Percentiles rank a stretch among this genome's conserved stretches.
These are phyloP conservation scores for Cryptococcus sp. DNA, from an alignment of 1,284 basidiomycete genomes.

Conservation along the genomic window DNA sequence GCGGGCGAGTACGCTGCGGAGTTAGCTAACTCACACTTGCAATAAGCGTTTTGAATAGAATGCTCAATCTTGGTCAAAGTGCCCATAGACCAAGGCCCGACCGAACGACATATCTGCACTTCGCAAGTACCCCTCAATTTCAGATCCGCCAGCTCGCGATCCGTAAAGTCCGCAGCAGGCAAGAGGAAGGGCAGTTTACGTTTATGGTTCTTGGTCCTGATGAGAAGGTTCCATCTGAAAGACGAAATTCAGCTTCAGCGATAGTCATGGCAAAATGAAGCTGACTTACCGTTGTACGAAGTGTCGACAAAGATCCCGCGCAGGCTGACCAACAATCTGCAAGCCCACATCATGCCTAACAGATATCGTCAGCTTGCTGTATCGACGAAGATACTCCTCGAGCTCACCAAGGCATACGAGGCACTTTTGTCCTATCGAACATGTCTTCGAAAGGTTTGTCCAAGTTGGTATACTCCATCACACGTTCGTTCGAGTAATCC, in stretches of 20 bases:
- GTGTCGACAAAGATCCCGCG: conserved; percentile 90
- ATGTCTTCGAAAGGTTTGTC: conserved; percentile 92
- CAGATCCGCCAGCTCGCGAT: conserved; percentile 74
- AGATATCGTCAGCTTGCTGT: too few relatives aligned
- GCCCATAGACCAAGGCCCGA: conserved; percentile 94
- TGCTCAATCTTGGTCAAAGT: conserved; percentile 83
- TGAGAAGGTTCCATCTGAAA: conserved; percentile 77
- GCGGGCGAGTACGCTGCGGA: not conserved
- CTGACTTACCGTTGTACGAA: conserved; percentile 77
- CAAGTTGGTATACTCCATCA: conserved; percentile 83
- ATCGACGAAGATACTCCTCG: not conserved
- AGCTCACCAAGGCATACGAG: conserved; percentile 92
- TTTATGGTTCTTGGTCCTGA: conserved; percentile 93
- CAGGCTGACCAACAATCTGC: conserved; percentile 95
- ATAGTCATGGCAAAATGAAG: not conserved
- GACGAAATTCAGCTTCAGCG: not conserved
- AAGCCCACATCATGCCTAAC: conserved; percentile 91
- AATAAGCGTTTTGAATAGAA: conserved; percentile 93
- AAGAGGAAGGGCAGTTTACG: conserved; percentile 90
- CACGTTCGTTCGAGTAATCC: conserved; percentile 82
- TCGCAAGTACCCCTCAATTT: conserved; percentile 95
- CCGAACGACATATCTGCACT: conserved; percentile 92
- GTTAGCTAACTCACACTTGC: conserved; percentile 65
- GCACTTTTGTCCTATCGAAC: conserved; percentile 84
- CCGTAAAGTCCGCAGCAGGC: conserved; percentile 89